Percentiles rank a stretch among this genome's conserved stretches.
phyloP scores from a whole-genome alignment of 2,329 filamentous ascomycete species.

The Colletotrichum paranaense region DNA sequence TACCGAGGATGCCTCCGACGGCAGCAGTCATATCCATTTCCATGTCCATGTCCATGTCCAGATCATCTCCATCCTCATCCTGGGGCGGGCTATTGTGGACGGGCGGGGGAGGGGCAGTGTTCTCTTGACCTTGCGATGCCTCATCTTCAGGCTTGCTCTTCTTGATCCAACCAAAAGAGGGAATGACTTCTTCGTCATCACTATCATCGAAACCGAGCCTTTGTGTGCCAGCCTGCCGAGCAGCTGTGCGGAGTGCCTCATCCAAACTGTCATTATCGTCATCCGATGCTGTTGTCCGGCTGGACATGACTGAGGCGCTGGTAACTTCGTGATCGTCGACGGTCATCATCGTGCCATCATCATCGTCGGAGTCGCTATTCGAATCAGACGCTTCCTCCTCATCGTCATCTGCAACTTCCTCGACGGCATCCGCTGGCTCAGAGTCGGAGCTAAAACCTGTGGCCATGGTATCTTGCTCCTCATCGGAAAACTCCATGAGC shows the following conservation, averaged over 20 bases:
- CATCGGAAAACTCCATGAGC: conserved; percentile 72
- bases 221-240: conserved; percentile 79
- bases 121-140: conserved; percentile 58
- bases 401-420: conserved; percentile 66
- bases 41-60: conserved; percentile 62
- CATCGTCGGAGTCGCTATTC: conserved; percentile 74
- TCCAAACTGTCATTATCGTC: conserved; percentile 78
- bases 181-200: conserved; percentile 75
- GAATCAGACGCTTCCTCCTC: conserved; percentile 53
- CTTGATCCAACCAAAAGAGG: conserved; percentile 80
- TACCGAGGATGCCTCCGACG: conserved; percentile 63
- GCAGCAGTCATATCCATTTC: conserved; percentile 68
- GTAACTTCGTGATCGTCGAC: conserved; percentile 84
- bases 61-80: conserved; percentile 43
- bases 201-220: conserved; percentile 62
- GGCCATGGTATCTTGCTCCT: conserved; percentile 75
- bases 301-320: conserved; percentile 73
- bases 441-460: conserved; percentile 82
- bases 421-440: conserved; percentile 65
- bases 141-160: conserved; percentile 54
- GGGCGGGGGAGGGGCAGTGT: conserved; percentile 43
- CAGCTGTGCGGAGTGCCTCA: conserved; percentile 80
- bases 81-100: not conserved
- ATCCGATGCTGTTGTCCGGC: conserved; percentile 62
- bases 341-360: conserved; percentile 85